phyloP scores from a whole-genome alignment of 2,329 filamentous ascomycete species.

The Cladosporium sp. region DNA sequence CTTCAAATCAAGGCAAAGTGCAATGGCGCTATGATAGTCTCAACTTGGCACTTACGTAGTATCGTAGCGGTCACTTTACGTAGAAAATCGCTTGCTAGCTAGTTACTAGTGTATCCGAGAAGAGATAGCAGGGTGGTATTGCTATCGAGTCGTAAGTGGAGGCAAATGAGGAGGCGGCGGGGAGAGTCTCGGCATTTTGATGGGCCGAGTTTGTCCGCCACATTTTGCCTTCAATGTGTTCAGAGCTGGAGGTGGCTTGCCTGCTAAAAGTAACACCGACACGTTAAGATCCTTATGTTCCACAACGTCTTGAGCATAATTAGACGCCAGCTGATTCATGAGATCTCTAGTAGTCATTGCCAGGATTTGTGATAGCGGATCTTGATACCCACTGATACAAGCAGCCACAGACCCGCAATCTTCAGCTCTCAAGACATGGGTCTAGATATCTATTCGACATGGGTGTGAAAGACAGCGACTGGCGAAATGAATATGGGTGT shows the following conservation, averaged over 20 bases:
- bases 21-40: neutral
- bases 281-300: neutral
- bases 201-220: conserved; percentile 10
- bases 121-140: neutral
- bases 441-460: neutral
- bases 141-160: neutral
- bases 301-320: neutral
- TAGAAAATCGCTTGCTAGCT: neutral
- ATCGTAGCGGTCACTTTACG: neutral
- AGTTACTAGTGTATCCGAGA: neutral
- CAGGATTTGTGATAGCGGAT: neutral
- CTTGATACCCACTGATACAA: neutral
- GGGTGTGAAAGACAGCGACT: neutral
- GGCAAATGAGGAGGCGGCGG: neutral
- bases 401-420: neutral
- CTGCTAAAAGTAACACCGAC: neutral
- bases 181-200: conserved; percentile 8
- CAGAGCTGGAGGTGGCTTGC: neutral
- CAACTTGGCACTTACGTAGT: conserved; percentile 5
- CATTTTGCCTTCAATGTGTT: neutral
- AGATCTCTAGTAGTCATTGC: neutral
- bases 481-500: neutral
- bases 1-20: neutral
- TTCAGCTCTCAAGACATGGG: neutral
- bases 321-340: neutral